These are phyloP conservation scores for Capronia americana DNA, from an alignment of 2,329 filamentous ascomycete species.

Conservation along the genomic window DNA sequence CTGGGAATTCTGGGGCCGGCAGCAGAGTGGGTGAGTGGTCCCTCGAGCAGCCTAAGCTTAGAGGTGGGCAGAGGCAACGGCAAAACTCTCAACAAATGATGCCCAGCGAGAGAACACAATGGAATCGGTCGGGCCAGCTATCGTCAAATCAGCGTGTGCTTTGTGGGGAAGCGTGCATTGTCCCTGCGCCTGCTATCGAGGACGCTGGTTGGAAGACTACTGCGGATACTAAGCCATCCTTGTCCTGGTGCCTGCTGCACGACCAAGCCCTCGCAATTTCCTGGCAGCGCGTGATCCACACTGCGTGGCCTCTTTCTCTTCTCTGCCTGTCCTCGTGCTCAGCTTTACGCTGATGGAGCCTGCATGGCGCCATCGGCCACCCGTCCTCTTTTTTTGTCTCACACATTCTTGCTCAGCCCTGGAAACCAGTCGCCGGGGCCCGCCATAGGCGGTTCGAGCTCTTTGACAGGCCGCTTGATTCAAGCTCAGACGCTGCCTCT, in stretches of 20 bases:
- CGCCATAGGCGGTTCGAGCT: background rate
- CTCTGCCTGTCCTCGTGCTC: conserved; percentile 22
- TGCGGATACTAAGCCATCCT: conserved; percentile 23
- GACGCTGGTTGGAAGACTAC: conserved; percentile 20
- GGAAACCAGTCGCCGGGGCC: background rate
- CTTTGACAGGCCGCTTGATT: background rate
- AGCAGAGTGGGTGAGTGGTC: background rate
- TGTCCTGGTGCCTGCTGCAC: conserved; percentile 21
- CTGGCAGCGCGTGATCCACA: conserved; percentile 31
- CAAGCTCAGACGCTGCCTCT: conserved; percentile 11
- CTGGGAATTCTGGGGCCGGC: conserved; percentile 5
- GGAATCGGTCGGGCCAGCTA: conserved; percentile 22
- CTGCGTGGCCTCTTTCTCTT: conserved; percentile 13
- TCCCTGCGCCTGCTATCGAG: conserved; percentile 23
- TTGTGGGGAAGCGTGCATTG: conserved; percentile 12
- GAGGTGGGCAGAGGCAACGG: conserved; percentile 16
- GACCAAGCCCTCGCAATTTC: conserved; percentile 30
- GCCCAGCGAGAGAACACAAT: conserved; percentile 24
- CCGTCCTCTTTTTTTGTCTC: conserved; percentile 17
- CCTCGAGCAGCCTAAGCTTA: background rate
- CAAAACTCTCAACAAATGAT: conserved; percentile 10
- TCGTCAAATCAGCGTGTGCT: conserved; percentile 2
- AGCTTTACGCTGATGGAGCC: conserved; percentile 11
- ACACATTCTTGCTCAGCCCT: conserved; percentile 16
- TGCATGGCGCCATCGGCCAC: conserved; percentile 13